A percentile compares a stretch with the other conserved stretches of the same genome.
Evolutionary conservation across 495 filamentous ascomycete species (phyloP).

Genomic region (Cairneyella variabilis): DNA sequence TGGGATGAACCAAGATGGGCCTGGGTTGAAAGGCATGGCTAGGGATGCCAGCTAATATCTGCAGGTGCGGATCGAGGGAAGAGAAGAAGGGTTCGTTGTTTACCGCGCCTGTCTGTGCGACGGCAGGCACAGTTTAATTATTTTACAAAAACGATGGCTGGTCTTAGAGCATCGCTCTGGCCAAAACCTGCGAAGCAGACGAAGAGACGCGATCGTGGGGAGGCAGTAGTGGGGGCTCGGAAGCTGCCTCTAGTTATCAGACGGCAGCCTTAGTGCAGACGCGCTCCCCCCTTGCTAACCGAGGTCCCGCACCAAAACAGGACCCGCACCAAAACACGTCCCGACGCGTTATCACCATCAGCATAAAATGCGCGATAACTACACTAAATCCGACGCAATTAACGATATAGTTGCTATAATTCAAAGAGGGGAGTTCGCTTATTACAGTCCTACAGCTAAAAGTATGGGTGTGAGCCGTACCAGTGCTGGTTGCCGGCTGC

Average conservation of each 20-base stretch:
- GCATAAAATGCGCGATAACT: no score
- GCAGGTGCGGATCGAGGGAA: background rate
- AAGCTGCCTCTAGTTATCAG: background rate
- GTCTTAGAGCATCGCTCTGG: background rate
- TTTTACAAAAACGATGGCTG: background rate
- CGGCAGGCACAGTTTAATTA: background rate
- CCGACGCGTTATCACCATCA: no score
- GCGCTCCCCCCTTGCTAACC: background rate
- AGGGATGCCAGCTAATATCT: background rate
- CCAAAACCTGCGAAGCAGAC: background rate
- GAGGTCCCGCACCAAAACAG: no score
- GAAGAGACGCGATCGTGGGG: background rate
- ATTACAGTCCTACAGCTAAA: no score
- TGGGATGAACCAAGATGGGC: constrained; percentile 1
- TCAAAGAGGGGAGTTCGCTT: no score
- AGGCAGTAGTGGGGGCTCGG: background rate
- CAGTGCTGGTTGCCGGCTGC: no score
- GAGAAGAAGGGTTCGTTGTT: background rate
- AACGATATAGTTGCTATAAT: no score
- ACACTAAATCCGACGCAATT: no score
- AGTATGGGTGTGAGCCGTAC: no score
- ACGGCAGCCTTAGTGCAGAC: background rate
- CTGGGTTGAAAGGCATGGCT: background rate
- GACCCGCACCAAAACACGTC: no score
- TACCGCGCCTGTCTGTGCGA: background rate